A percentile compares a stretch with the other conserved stretches of the same genome.
Conservation (phyloP, 495 filamentous ascomycete species). For the Pyronema omphalodes region DNA sequence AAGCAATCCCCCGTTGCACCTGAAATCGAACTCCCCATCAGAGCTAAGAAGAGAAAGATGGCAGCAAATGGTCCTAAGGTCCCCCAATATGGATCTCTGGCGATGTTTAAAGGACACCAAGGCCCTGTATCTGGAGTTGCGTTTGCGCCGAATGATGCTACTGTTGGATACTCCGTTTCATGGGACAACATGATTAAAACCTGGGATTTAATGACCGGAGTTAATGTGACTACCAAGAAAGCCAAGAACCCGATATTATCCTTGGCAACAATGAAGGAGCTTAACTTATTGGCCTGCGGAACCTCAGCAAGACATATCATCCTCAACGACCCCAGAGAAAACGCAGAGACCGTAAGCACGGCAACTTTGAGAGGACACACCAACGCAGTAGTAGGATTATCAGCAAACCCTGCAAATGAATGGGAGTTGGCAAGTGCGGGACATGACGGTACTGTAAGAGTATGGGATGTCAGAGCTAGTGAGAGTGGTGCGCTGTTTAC, state of each 20-base stretch:
- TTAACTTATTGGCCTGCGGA: slow-evolving; percentile 64
- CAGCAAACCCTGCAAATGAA: slow-evolving; percentile 49
- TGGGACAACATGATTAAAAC: slow-evolving; percentile 81
- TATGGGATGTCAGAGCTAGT: slow-evolving; percentile 75
- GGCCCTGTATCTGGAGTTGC: slow-evolving; percentile 52
- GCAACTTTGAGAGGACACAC: slow-evolving; percentile 81
- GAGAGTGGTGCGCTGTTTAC: slow-evolving; percentile 64
- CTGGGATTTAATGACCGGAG: slow-evolving; percentile 66
- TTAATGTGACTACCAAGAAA: slow-evolving; percentile 56
- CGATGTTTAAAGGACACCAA: slow-evolving; percentile 51
- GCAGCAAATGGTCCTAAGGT: not conserved
- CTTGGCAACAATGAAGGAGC: slow-evolving; percentile 42
- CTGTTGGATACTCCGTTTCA: slow-evolving; percentile 72
- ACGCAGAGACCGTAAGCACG: slow-evolving; percentile 50
- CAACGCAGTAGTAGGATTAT: slow-evolving; percentile 59
- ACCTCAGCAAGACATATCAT: slow-evolving; percentile 74
- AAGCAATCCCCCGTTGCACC: slow-evolving; percentile 52
- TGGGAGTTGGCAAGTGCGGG: slow-evolving; percentile 66
- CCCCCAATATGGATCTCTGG: slow-evolving; percentile 65
- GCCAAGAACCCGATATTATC: slow-evolving; percentile 66
- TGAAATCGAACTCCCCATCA: slow-evolving; percentile 42
- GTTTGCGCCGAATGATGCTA: slow-evolving; percentile 69
- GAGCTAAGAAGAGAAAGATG: slow-evolving; percentile 62
- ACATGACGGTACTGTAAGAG: slow-evolving; percentile 73
- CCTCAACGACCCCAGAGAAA: slow-evolving; percentile 68